Evolutionary conservation across 2,329 filamentous ascomycete genomes (phyloP), one percentile per base, ranked within the genome.

Genomic region (Colletotrichum sp.): DNA sequence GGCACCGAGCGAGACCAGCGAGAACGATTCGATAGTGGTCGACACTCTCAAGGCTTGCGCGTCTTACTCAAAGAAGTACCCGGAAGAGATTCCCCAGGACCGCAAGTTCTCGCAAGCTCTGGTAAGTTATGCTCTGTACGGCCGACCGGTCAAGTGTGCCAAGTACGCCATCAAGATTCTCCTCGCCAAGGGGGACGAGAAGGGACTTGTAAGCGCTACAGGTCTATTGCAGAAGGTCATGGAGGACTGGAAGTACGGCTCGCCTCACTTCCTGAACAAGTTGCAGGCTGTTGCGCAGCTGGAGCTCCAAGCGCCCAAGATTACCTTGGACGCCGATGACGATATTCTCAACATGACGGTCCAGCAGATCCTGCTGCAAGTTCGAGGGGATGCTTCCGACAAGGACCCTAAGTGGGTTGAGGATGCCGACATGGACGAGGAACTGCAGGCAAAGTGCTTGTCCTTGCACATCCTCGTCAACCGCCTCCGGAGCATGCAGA

Each of bases 141-240:
- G 96, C 26, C 91, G 91, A 28, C 96, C 96, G 4, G 91, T 95
- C 13, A 93, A 93, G 82, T 95, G 95, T 10, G 95, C 96, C 26
- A 99, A 99, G 85, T 96, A 99, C 86, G 97, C 97, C 0, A 93
- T 99, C 65, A 96, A 95, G 32, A 96, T 99, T 78, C 89, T 99
- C 70, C 92, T 98, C 85, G 93, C 95, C 44, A 93, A 93, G 79
- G 88, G 89, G 62, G 89, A 92, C 26, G 92, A 96, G 67, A 97
- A 95, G 83, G 94, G 89, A 79, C 86, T 96, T 81, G 94, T 98
- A 87, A 95, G 95, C 76, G 95, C 95, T 9, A 96, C 94, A 69
- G 96, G 98, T 79, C 89, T 99, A 13, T 85, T 98, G 9, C 91
- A 93, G 71, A 94, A 93, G 82, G 93, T 93, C 75, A 91, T 95